Percentiles rank a stretch among this genome's conserved stretches.
Conservation (phyloP, 495 filamentous ascomycete genomes). For the Neurospora cerealis region DNA sequence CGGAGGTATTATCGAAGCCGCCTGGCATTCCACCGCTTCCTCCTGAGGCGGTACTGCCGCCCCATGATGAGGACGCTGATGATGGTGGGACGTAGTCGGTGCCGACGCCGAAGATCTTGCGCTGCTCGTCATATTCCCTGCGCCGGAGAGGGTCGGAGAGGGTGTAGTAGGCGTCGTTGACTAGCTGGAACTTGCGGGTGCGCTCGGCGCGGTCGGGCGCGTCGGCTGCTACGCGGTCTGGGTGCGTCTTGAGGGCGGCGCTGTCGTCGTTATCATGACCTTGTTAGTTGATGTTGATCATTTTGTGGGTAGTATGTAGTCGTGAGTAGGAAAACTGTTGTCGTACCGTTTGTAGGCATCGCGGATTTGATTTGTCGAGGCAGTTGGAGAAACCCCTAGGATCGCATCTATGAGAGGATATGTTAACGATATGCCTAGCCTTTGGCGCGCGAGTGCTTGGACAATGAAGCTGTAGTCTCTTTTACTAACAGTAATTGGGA, state of each 20-base stretch:
- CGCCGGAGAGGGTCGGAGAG: conserved; percentile 72
- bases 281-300: background rate
- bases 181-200: conserved; percentile 85
- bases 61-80: conserved; percentile 9
- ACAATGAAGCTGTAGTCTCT: background rate
- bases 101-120: conserved; percentile 28
- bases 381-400: conserved; percentile 63
- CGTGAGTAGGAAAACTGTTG: background rate
- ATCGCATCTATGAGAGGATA: conserved; percentile 43
- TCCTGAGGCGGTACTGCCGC: conserved; percentile 3
- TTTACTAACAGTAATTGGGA: conserved; percentile 43
- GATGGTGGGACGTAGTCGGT: conserved; percentile 12
- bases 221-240: conserved; percentile 78
- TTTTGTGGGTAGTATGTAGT: background rate
- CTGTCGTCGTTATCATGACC: conserved; percentile 31
- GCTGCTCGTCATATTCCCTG: conserved; percentile 78
- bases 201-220: conserved; percentile 74
- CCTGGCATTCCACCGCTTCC: conserved; percentile 2
- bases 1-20: conserved; percentile 27
- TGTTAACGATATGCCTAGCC: background rate
- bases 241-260: conserved; percentile 88
- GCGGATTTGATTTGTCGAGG: conserved; percentile 76
- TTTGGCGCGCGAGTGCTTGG: conserved; percentile 8
- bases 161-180: conserved; percentile 98
- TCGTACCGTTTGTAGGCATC: conserved; percentile 84